Evolutionary conservation across 2,329 filamentous ascomycete species (phyloP).

Genomic region (Chaetomium strumarium): DNA sequence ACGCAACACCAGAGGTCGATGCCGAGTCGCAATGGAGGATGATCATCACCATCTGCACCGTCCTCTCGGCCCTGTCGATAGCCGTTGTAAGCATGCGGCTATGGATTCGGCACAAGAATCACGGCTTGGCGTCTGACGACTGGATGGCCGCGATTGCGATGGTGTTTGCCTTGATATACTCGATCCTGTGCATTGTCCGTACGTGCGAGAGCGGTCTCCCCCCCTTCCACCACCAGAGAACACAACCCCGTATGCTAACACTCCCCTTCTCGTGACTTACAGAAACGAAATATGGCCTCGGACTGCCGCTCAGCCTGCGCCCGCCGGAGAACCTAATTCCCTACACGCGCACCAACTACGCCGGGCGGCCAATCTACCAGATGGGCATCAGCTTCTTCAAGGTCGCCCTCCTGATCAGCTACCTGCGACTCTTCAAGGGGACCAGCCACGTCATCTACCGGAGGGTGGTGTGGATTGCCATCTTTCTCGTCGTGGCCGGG

Average conservation of each 20-base stretch:
- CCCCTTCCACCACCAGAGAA: background rate
- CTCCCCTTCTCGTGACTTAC: background rate
- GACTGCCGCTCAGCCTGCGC: slow-evolving; percentile 39
- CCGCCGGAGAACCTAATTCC: slow-evolving; percentile 38
- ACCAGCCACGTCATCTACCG: slow-evolving; percentile 42
- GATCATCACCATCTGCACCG: slow-evolving; percentile 44
- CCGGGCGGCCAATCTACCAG: slow-evolving; percentile 49
- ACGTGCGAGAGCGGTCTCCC: slow-evolving; percentile 23
- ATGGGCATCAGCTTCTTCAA: slow-evolving; percentile 53
- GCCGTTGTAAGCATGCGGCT: slow-evolving; percentile 37
- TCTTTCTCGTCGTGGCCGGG: slow-evolving; percentile 37
- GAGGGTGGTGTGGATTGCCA: slow-evolving; percentile 39
- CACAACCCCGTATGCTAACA: background rate
- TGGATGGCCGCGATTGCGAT: slow-evolving; percentile 37
- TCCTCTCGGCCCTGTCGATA: slow-evolving; percentile 39
- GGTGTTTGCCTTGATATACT: slow-evolving; percentile 45
- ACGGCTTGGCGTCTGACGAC: slow-evolving; percentile 44
- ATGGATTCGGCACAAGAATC: slow-evolving; percentile 36
- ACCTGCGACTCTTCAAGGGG: slow-evolving; percentile 44
- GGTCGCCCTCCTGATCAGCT: slow-evolving; percentile 47
- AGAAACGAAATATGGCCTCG: slow-evolving; percentile 50
- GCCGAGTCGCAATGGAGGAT: slow-evolving; percentile 41
- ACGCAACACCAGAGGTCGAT: slow-evolving; percentile 43
- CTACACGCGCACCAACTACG: slow-evolving; percentile 47
- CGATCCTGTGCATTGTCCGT: slow-evolving; percentile 45